Percentiles rank a stretch among this genome's conserved stretches.
These are phyloP conservation scores for Trypanosoma lewisi DNA, from an alignment of 208 protist species.

Conservation along the genomic window DNA sequence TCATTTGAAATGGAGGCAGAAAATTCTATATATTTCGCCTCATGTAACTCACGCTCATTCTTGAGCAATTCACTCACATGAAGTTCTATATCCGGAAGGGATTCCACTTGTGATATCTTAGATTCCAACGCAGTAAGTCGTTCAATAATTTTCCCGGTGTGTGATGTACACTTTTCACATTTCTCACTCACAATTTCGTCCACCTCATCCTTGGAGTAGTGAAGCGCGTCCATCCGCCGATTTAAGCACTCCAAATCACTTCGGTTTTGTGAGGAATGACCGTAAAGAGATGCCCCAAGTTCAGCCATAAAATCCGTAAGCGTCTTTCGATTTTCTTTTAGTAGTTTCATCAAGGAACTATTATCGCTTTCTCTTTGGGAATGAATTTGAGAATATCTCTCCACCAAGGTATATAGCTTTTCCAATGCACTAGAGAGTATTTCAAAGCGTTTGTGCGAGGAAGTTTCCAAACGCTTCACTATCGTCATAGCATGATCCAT, in stretches of 20 bases:
- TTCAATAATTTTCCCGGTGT: background rate
- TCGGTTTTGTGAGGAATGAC: constrained; percentile 1
- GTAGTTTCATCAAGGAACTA: constrained; percentile 4
- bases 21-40: constrained; percentile 8
- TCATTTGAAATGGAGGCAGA: constrained; percentile 3
- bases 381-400: constrained; percentile 8
- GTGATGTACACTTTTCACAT: background rate
- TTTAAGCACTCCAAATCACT: constrained; percentile 10
- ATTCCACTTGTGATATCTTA: background rate
- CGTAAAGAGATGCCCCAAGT: constrained; percentile 1
- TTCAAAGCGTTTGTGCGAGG: constrained; percentile 22
- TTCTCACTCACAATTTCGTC: background rate
- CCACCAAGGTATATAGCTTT: constrained; percentile 11
- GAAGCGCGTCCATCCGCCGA: constrained; percentile 9
- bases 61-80: background rate
- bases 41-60: background rate
- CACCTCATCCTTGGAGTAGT: constrained; percentile 3
- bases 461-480: constrained; percentile 14
- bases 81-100: constrained; percentile 1
- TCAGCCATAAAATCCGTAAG: constrained; percentile 10
- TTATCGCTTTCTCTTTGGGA: constrained; percentile 5
- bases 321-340: constrained; percentile 16
- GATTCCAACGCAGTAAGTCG: constrained; percentile 6
- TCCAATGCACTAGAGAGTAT: constrained; percentile 16
- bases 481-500: background rate